Conservation (phyloP, 345 rosid genomes). For the Gossypioides kirkii region DNA sequence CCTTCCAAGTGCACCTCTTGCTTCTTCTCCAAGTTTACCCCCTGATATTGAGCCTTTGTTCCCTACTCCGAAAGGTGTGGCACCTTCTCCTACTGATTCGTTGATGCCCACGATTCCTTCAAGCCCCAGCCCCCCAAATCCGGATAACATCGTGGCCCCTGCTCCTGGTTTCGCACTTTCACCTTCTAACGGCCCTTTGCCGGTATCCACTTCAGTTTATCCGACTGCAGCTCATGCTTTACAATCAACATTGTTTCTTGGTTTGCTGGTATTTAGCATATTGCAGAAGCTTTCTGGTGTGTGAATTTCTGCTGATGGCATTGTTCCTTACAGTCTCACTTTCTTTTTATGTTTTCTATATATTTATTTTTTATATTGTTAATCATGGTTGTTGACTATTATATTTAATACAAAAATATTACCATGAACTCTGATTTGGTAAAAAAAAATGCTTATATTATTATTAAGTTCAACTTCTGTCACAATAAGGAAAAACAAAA, state of each 20-base stretch:
- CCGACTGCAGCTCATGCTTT: slow-evolving; percentile 17
- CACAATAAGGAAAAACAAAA: not conserved
- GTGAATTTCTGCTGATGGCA: slow-evolving; percentile 19
- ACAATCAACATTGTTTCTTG: slow-evolving; percentile 13
- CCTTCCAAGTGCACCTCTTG: slow-evolving; percentile 31
- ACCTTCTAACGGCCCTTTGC: slow-evolving; percentile 36
- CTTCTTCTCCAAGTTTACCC: slow-evolving; percentile 36
- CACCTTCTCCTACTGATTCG: slow-evolving; percentile 41
- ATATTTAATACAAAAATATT: no score
- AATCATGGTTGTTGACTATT: no score
- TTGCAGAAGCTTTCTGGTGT: slow-evolving; percentile 21
- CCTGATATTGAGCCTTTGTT: slow-evolving; percentile 45
- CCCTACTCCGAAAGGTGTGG: slow-evolving; percentile 36
- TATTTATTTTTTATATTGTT: not conserved
- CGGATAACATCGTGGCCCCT: slow-evolving; percentile 39
- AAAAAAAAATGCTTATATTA: not conserved
- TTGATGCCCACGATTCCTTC: slow-evolving; percentile 65
- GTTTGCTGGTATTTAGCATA: slow-evolving; percentile 24
- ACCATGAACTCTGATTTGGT: not conserved
- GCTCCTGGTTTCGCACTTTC: slow-evolving; percentile 31
- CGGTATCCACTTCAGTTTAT: slow-evolving; percentile 36
- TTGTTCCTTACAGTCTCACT: slow-evolving; percentile 14
- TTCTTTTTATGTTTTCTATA: not conserved
- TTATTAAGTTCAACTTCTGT: not conserved
- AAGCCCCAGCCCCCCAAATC: slow-evolving; percentile 76